Evolutionary conservation across 1,139 yeast genomes (phyloP).

Genomic region (Suhomyces kunorum): DNA sequence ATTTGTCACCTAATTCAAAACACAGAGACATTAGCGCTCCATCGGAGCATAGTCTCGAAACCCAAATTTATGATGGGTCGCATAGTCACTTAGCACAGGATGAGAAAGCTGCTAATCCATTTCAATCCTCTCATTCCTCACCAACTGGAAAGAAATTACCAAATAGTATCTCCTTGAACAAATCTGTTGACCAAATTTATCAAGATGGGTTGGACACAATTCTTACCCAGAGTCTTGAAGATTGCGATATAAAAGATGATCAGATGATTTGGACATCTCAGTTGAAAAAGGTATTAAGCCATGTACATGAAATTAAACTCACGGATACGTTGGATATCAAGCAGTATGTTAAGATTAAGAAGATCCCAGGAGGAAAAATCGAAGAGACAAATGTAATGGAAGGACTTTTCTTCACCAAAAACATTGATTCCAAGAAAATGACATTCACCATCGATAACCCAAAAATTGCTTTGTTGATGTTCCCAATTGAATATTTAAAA

Average conservation of each 20-base stretch:
- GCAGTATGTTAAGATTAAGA: slow-evolving; percentile 83
- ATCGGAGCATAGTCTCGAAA: slow-evolving; percentile 1
- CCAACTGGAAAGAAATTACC: slow-evolving; percentile 1
- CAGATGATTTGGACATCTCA: slow-evolving; percentile 42
- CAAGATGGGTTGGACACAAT: slow-evolving; percentile 36
- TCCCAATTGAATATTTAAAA: slow-evolving; percentile 84
- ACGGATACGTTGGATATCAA: slow-evolving; percentile 83
- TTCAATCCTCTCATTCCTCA: slow-evolving; percentile 2
- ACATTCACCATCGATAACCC: slow-evolving; percentile 63
- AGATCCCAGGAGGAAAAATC: slow-evolving; percentile 73
- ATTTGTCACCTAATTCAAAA: slow-evolving; percentile 3
- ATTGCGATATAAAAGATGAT: slow-evolving; percentile 48
- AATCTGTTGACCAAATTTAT: slow-evolving; percentile 21
- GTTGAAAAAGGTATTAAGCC: slow-evolving; percentile 27
- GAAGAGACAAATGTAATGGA: slow-evolving; percentile 63
- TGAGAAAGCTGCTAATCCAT: slow-evolving; percentile 1
- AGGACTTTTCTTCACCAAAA: slow-evolving; percentile 85
- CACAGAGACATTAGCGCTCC: not conserved
- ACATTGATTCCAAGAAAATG: slow-evolving; percentile 83
- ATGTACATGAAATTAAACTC: slow-evolving; percentile 32
- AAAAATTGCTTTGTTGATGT: slow-evolving; percentile 76
- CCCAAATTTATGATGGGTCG: not conserved
- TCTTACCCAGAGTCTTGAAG: slow-evolving; percentile 65
- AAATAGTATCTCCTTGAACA: not conserved
- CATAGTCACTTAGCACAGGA: not conserved